Conservation (phyloP, 108 stramenopile genomes). For the Skeletonema menzelii region DNA sequence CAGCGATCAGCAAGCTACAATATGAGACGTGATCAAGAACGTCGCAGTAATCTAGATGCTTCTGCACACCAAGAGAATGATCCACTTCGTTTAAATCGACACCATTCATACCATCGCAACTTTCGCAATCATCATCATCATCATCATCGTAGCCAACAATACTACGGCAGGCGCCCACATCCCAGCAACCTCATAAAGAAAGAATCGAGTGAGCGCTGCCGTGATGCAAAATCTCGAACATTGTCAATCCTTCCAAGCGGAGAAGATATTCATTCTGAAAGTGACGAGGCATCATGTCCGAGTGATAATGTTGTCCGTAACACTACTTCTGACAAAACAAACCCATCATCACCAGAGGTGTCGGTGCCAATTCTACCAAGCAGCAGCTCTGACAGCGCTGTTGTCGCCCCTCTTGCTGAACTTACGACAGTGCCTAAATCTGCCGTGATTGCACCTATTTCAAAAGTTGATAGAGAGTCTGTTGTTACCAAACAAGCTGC, state of each 20-base stretch:
- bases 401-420: neutral
- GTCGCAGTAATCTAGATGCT: neutral
- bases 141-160: neutral
- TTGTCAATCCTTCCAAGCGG: neutral
- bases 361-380: neutral
- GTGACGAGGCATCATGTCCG: neutral
- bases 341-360: neutral
- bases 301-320: neutral
- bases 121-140: neutral
- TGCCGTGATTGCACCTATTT: neutral
- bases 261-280: neutral
- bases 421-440: neutral
- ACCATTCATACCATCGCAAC: neutral
- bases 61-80: neutral
- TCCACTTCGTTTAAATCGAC: conserved; percentile 9
- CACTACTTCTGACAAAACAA: neutral
- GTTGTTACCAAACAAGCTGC: neutral
- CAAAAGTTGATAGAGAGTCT: neutral
- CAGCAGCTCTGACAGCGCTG: neutral
- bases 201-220: neutral
- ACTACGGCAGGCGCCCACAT: neutral
- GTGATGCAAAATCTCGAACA: neutral
- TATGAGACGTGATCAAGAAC: conserved; percentile 17
- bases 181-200: conserved; percentile 1
- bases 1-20: conserved; percentile 4